These are phyloP conservation scores for Boletus semigastroideus DNA, from an alignment of 1,284 basidiomycete genomes.

Conservation along the genomic window DNA sequence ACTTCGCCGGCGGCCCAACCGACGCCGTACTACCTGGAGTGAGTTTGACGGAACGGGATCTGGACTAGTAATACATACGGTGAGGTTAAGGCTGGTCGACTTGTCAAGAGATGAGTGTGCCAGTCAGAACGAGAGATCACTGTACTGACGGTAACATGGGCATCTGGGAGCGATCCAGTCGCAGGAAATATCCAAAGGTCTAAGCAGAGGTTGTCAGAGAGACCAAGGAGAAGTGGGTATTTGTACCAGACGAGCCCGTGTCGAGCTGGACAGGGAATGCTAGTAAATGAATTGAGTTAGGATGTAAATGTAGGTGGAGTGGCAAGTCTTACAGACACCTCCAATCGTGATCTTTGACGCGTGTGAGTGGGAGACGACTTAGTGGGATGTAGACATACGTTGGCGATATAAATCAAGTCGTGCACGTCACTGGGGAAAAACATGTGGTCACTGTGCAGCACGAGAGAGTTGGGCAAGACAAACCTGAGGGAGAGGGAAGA, in stretches of 20 bases:
- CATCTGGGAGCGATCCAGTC: constrained; percentile 50
- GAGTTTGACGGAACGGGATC: neutral
- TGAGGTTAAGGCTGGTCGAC: constrained; percentile 52
- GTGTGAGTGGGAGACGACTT: constrained; percentile 3
- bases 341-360: constrained; percentile 60
- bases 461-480: neutral
- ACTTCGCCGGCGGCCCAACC: constrained; percentile 72
- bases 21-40: constrained; percentile 61
- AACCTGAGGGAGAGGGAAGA: constrained; percentile 44
- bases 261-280: constrained; percentile 73
- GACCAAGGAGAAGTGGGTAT: constrained; percentile 33
- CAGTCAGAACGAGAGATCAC: neutral
- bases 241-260: constrained; percentile 75
- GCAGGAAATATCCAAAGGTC: constrained; percentile 73
- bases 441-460: neutral
- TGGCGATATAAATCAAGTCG: constrained; percentile 73
- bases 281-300: constrained; percentile 25
- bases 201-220: constrained; percentile 17
- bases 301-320: no score
- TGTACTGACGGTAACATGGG: constrained; percentile 50
- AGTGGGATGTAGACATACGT: constrained; percentile 46
- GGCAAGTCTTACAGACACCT: constrained; percentile 46
- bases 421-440: constrained; percentile 52
- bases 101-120: constrained; percentile 31
- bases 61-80: constrained; percentile 41